phyloP scores from a whole-genome alignment of 2,329 filamentous ascomycete genomes.

The Phoma herbarum region DNA sequence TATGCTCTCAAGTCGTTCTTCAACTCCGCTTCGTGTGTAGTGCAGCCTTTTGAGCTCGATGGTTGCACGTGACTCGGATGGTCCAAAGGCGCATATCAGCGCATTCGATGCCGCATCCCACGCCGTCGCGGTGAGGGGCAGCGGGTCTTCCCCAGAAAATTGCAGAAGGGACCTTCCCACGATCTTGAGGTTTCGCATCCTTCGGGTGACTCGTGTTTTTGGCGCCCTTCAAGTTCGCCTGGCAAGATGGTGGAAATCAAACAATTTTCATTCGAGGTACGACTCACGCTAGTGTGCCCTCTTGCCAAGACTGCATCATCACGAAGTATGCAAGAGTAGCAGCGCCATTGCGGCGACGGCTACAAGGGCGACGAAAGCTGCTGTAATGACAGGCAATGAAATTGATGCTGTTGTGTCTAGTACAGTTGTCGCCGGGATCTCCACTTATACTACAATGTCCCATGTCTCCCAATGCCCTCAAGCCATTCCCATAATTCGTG shows the following conservation, averaged over 20 bases:
- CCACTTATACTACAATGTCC: slow-evolving; percentile 46
- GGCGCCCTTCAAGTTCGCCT: slow-evolving; percentile 14
- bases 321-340: slow-evolving; percentile 18
- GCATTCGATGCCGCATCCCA: slow-evolving; percentile 86
- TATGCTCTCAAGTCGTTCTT: slow-evolving; percentile 59
- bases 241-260: slow-evolving; percentile 21
- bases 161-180: slow-evolving; percentile 72
- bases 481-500: slow-evolving; percentile 24
- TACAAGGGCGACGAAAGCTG: slow-evolving; percentile 2
- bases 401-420: slow-evolving; percentile 49
- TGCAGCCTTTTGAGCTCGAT: slow-evolving; percentile 74
- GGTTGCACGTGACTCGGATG: slow-evolving; percentile 71
- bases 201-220: slow-evolving; percentile 13
- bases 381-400: slow-evolving; percentile 43
- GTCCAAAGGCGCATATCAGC: slow-evolving; percentile 84
- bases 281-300: slow-evolving; percentile 21
- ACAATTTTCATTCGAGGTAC: slow-evolving; percentile 28
- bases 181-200: slow-evolving; percentile 89
- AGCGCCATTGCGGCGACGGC: slow-evolving; percentile 7
- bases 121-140: slow-evolving; percentile 76
- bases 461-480: slow-evolving; percentile 27
- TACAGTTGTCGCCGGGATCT: slow-evolving; percentile 40
- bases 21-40: slow-evolving; percentile 54
- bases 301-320: slow-evolving; percentile 23
- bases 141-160: slow-evolving; percentile 61